Percentiles rank a stretch among this genome's conserved stretches.
Evolutionary conservation across 2,329 filamentous ascomycete genomes (phyloP).

Genomic region (Botrytis fabae): DNA sequence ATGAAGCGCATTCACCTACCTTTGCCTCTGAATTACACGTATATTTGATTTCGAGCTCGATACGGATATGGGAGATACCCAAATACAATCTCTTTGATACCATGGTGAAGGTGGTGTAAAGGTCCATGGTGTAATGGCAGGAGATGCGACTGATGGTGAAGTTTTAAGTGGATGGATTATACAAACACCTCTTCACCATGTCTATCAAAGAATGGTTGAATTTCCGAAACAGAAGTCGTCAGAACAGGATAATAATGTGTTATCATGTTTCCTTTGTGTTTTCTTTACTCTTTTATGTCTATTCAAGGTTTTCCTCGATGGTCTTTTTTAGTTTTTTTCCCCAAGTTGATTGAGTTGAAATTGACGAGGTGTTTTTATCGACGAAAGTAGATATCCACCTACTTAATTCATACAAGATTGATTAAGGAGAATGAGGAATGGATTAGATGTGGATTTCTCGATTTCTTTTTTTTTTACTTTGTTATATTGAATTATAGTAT

Average conservation of each 20-base stretch:
- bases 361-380: background rate
- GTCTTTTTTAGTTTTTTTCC: background rate
- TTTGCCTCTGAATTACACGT: background rate
- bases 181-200: background rate
- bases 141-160: constrained; percentile 23
- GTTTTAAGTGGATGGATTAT: constrained; percentile 1
- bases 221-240: background rate
- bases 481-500: constrained; percentile 1
- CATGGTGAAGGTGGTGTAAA: constrained; percentile 26
- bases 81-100: constrained; percentile 25
- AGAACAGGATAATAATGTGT: constrained; percentile 18
- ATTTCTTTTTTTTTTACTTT: constrained; percentile 1
- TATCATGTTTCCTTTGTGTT: constrained; percentile 20
- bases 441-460: background rate
- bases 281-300: constrained; percentile 16
- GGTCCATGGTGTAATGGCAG: constrained; percentile 35
- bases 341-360: background rate
- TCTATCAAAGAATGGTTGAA: constrained; percentile 1
- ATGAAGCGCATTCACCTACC: constrained; percentile 2
- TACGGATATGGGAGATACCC: constrained; percentile 10
- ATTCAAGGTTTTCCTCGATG: constrained; percentile 3
- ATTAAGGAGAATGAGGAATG: background rate
- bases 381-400: background rate
- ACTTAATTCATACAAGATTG: background rate
- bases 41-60: constrained; percentile 5